Percentiles rank a stretch among this genome's conserved stretches.
Conservation (phyloP, 2,329 filamentous ascomycete species). For the Metarhizium album region DNA sequence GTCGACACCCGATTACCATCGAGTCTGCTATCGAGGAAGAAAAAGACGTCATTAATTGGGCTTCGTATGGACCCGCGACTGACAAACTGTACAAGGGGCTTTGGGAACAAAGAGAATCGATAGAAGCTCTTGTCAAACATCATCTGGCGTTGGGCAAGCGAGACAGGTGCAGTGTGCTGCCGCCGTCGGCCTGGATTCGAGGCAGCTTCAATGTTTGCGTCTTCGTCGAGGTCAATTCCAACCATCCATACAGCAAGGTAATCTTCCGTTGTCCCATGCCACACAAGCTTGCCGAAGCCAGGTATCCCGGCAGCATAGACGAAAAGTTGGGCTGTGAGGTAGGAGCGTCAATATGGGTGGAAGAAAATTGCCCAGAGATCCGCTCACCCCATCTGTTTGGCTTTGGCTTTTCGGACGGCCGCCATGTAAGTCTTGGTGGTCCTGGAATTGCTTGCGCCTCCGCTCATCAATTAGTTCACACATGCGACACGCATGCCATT, state of each 20-base stretch:
- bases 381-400: conserved; percentile 14
- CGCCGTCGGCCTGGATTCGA: conserved; percentile 7
- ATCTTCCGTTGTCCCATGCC: too few species aligned
- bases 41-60: neutral
- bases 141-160: conserved; percentile 6
- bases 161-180: conserved; percentile 7
- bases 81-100: conserved; percentile 1
- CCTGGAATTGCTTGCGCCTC: neutral
- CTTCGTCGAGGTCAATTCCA: conserved; percentile 5
- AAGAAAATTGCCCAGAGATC: conserved; percentile 18
- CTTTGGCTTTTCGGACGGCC: conserved; percentile 10
- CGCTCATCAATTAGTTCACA: conserved; percentile 11
- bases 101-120: conserved; percentile 9
- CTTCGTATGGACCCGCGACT: neutral
- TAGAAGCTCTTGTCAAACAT: conserved; percentile 8
- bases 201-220: conserved; percentile 12
- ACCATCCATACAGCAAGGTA: too few species aligned
- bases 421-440: conserved; percentile 7
- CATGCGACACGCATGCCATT: conserved; percentile 6
- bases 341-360: conserved; percentile 21
- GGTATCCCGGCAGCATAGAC: conserved; percentile 17
- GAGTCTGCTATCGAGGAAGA: neutral
- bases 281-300: conserved; percentile 10
- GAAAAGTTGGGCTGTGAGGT: conserved; percentile 23
- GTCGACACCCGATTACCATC: neutral